Percentiles rank a stretch among this genome's conserved stretches.
These are phyloP conservation scores for Verticillium tricorpus DNA, from an alignment of 2,329 filamentous ascomycete genomes.

Conservation along the genomic window DNA sequence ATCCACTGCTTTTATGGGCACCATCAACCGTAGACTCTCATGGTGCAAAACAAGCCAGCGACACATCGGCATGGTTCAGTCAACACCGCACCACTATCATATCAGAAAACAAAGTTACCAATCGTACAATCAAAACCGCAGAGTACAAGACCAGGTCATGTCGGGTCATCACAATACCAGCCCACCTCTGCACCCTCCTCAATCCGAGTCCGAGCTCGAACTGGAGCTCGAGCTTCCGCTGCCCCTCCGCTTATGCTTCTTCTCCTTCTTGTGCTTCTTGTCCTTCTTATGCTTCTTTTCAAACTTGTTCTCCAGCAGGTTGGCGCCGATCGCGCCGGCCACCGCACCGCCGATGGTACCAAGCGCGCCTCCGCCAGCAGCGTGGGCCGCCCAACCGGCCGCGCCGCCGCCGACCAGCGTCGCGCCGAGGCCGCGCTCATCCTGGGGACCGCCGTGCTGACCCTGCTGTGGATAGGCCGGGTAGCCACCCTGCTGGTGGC, in stretches of 20 bases:
- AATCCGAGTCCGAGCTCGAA: conserved; percentile 2
- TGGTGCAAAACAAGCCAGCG: no score
- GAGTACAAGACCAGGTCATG: no score
- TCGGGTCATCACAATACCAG: no score
- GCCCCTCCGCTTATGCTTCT: conserved; percentile 9
- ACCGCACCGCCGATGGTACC: conserved; percentile 46
- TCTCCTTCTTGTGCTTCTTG: conserved; percentile 26
- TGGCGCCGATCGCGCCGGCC: conserved; percentile 51
- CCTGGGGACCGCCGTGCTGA: conserved; percentile 20
- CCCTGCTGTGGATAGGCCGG: conserved; percentile 12
- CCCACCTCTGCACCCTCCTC: not conserved
- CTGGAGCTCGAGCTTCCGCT: conserved; percentile 8
- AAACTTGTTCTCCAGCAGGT: conserved; percentile 40
- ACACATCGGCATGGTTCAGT: no score
- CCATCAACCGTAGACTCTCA: no score
- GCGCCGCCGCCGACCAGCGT: conserved; percentile 48
- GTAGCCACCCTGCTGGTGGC: conserved; percentile 11
- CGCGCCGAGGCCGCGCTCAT: conserved; percentile 52
- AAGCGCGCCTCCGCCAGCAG: conserved; percentile 46
- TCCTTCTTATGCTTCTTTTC: conserved; percentile 23
- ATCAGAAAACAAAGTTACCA: no score
- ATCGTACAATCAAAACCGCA: no score
- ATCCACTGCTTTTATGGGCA: no score
- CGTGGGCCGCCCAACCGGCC: conserved; percentile 50
- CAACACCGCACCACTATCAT: no score